phyloP scores from a whole-genome alignment of 2,329 filamentous ascomycete species.

The Knufia petricola region DNA sequence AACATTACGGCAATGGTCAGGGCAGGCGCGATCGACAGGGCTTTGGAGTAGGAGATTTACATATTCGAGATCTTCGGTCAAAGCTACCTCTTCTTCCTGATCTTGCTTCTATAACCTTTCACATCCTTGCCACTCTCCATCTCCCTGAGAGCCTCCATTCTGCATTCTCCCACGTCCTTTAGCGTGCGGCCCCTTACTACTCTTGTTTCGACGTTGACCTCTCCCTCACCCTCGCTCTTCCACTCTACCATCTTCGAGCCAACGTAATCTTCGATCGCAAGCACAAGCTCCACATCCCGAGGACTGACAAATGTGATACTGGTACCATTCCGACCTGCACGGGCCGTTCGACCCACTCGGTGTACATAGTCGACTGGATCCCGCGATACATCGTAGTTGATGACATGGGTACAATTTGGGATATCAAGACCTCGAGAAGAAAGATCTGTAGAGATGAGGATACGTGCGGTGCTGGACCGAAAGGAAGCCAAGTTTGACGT shows the following conservation, averaged over 20 bases:
- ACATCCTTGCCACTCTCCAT: slow-evolving; percentile 90
- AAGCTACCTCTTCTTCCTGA: slow-evolving; percentile 17
- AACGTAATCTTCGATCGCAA: slow-evolving; percentile 80
- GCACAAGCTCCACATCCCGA: slow-evolving; percentile 80
- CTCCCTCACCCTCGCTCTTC: slow-evolving; percentile 56
- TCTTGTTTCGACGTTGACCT: slow-evolving; percentile 85
- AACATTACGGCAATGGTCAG: not conserved
- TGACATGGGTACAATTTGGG: slow-evolving; percentile 75
- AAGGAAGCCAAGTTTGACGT: slow-evolving; percentile 84
- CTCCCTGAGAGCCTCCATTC: slow-evolving; percentile 79
- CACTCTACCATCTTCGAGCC: slow-evolving; percentile 72
- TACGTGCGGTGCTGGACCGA: slow-evolving; percentile 75
- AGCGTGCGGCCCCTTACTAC: slow-evolving; percentile 69
- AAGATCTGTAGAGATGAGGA: slow-evolving; percentile 91
- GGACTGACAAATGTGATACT: slow-evolving; percentile 85
- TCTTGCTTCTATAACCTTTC: slow-evolving; percentile 62
- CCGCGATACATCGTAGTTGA: slow-evolving; percentile 95
- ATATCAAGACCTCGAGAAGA: slow-evolving; percentile 92
- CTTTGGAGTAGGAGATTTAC: too few species aligned
- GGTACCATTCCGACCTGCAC: slow-evolving; percentile 75
- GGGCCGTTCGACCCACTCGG: slow-evolving; percentile 85
- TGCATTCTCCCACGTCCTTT: slow-evolving; percentile 90
- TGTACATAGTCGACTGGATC: slow-evolving; percentile 97
- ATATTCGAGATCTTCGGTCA: not conserved
- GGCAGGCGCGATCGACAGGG: not conserved